Base-by-base conservation (phyloP, 176 grass and related monocot genomes). In the Urochloa ruziziensis region DNA sequence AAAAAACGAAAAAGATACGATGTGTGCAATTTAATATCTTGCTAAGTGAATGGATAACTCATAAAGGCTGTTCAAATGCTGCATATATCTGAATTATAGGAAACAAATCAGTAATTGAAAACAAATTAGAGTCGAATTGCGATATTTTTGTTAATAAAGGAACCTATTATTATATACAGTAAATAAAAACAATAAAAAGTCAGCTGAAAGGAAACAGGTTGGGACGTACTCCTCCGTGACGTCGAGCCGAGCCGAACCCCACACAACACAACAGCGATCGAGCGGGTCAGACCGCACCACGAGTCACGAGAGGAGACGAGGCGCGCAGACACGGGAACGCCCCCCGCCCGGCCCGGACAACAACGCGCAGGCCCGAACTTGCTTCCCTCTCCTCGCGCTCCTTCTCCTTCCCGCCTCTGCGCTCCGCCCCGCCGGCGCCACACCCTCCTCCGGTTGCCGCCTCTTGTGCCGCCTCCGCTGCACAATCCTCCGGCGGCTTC, bases 331-430 rank as follows among this genome's bases (percentile, higher is more conserved):
- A 33, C 29, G 30, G 2, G 62, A 40, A 40, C 65, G 19, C 65
- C 17, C 65, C 9, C 65, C 17, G 1, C 64, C 35, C 64, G 34
- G 64, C 35, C 21, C 36, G 65, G 35, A 68, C 65, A 68, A 14
- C 30, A 35, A 6, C 62, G 67, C 67, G 2, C 30, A 37, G 65
- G 35, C 65, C 19, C 34, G 51, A 37, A 75, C 51, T 57, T 57
- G 33, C 51, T 49, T 30, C 44, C 48, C 46, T 62, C n/a, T 57
- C 73, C 68, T 56, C 81, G 58, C 80, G 17, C 75, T 75, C 76
- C 76, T 89, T 79, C 75, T 75, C 76, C 76, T 89, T 79, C 67
- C 81, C 75, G 81, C 86, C 62, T 65, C 58, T 56, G 8, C 66
- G 5, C 53, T 40, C 56, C 46, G 35, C 60, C 6, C 49, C 77